Evolutionary conservation across 805 yeast species (phyloP).

Genomic region (Lipomyces orientalis): DNA sequence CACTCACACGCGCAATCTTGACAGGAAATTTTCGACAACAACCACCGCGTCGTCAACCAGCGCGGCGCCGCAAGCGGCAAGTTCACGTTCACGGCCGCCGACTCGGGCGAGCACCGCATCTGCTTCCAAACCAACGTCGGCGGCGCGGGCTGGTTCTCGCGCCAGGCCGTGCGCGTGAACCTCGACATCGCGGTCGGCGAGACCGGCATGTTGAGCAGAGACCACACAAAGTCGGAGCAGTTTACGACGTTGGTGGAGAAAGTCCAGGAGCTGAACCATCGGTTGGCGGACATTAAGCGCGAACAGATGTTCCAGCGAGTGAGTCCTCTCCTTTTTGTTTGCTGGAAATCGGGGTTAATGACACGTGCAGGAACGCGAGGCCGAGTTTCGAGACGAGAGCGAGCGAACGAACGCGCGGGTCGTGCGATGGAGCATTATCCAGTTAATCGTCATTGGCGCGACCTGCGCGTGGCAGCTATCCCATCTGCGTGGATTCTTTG

Average conservation of each 20-base stretch:
- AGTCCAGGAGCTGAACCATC: slow-evolving; percentile 61
- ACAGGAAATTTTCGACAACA: slow-evolving; percentile 77
- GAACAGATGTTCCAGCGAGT: slow-evolving; percentile 67
- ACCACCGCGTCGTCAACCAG: slow-evolving; percentile 77
- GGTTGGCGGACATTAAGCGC: slow-evolving; percentile 61
- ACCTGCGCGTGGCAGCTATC: slow-evolving; percentile 79
- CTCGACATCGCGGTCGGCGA: slow-evolving; percentile 76
- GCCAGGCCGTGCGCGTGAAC: slow-evolving; percentile 65
- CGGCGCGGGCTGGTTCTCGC: slow-evolving; percentile 66
- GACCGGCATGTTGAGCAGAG: slow-evolving; percentile 62
- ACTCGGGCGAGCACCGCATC: slow-evolving; percentile 82
- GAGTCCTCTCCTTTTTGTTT: not conserved
- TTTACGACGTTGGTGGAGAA: slow-evolving; percentile 56
- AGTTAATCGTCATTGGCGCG: slow-evolving; percentile 66
- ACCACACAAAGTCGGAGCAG: slow-evolving; percentile 52
- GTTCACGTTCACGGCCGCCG: slow-evolving; percentile 81
- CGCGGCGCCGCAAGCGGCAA: slow-evolving; percentile 64
- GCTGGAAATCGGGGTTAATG: not conserved
- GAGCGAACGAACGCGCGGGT: slow-evolving; percentile 78
- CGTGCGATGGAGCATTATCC: slow-evolving; percentile 74
- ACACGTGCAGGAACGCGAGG: slow-evolving; percentile 60
- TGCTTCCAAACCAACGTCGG: slow-evolving; percentile 65
- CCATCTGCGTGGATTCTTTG: slow-evolving; percentile 80
- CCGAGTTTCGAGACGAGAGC: slow-evolving; percentile 73
- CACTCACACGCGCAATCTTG: slow-evolving; percentile 35